Evolutionary conservation across 2,329 filamentous ascomycete genomes (phyloP).

Genomic region (Zalaria obscura): DNA sequence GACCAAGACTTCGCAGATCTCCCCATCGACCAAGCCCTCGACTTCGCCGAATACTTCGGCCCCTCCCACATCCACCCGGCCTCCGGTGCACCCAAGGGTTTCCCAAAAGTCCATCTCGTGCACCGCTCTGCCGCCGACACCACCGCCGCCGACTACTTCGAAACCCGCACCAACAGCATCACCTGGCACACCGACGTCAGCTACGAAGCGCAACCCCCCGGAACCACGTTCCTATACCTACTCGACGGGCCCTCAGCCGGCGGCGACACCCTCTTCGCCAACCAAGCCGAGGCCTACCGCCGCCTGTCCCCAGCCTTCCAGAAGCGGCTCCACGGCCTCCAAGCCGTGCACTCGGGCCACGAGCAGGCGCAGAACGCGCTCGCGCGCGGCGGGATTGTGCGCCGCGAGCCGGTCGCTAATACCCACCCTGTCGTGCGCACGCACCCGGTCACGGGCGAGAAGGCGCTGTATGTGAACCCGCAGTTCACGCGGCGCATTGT

Average conservation of each 20-base stretch:
- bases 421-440: constrained; percentile 69
- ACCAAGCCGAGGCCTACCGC: constrained; percentile 68
- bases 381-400: constrained; percentile 53
- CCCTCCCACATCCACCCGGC: constrained; percentile 72
- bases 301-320: constrained; percentile 67
- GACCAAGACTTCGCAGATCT: constrained; percentile 54
- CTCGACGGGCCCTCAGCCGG: constrained; percentile 70
- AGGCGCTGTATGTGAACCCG: constrained; percentile 69
- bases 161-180: constrained; percentile 60
- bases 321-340: constrained; percentile 65
- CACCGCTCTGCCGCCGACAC: constrained; percentile 56
- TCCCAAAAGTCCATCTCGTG: constrained; percentile 65
- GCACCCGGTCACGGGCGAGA: constrained; percentile 69
- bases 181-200: constrained; percentile 85
- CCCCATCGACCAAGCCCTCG: constrained; percentile 53
- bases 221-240: constrained; percentile 78
- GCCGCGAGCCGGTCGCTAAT: constrained; percentile 60
- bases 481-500: constrained; percentile 75
- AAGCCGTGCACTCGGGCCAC: constrained; percentile 63
- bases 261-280: constrained; percentile 72
- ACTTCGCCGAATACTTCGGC: constrained; percentile 63
- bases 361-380: constrained; percentile 64
- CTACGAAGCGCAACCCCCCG: constrained; percentile 78
- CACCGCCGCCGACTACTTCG: constrained; percentile 46
- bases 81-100: constrained; percentile 57